These are phyloP conservation scores for Nannizziopsis barbatae DNA, from an alignment of 2,329 filamentous ascomycete species.

Conservation along the genomic window DNA sequence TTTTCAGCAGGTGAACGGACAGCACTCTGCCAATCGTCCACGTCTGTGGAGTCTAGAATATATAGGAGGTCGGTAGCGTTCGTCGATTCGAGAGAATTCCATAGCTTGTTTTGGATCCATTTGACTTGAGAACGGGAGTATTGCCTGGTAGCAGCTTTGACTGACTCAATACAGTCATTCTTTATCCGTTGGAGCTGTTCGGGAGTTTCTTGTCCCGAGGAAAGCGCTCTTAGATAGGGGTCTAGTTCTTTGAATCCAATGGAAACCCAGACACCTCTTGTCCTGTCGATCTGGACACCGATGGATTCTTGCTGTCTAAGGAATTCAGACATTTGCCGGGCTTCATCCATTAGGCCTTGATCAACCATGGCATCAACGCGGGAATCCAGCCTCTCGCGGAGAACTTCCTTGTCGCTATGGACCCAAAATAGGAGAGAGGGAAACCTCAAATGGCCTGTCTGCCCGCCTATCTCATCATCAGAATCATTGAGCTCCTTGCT, in stretches of 20 bases:
- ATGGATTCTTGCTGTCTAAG: constrained; percentile 34
- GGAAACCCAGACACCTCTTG: constrained; percentile 84
- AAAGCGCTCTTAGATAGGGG: constrained; percentile 50
- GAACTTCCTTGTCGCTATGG: constrained; percentile 56
- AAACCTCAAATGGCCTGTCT: constrained; percentile 36
- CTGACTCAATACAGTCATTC: constrained; percentile 54
- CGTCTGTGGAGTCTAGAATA: constrained; percentile 67
- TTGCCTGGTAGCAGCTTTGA: constrained; percentile 71
- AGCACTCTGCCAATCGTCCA: constrained; percentile 48
- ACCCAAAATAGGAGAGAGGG: constrained; percentile 74
- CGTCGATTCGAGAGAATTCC: constrained; percentile 53
- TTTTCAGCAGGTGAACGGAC: constrained; percentile 55
- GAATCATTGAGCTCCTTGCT: background rate
- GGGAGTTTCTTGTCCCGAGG: constrained; percentile 17
- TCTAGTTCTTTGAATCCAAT: constrained; percentile 93
- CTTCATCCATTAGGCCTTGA: constrained; percentile 53
- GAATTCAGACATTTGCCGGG: constrained; percentile 43
- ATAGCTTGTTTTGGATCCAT: constrained; percentile 77
- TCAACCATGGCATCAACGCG: constrained; percentile 78
- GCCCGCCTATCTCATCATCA: background rate
- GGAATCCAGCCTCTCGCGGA: constrained; percentile 60
- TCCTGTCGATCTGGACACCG: constrained; percentile 54
- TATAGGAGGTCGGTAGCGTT: constrained; percentile 52
- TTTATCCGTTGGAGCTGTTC: constrained; percentile 46
- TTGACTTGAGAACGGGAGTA: constrained; percentile 76